Conservation (phyloP, 2,329 filamentous ascomycete species). For the Cladosporium oxysporum region DNA sequence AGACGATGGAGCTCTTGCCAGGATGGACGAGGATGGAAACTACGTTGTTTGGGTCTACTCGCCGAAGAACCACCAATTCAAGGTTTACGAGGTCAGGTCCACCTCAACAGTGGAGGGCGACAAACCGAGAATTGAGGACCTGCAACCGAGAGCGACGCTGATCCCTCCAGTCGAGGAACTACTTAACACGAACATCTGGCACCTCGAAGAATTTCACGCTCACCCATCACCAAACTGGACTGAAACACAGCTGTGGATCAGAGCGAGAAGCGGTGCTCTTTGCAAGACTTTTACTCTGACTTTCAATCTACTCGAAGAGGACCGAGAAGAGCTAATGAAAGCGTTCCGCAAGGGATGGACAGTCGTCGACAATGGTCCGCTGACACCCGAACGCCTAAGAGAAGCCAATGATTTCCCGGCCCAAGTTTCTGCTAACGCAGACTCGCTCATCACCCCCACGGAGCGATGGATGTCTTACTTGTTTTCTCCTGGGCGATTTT, state of each 20-base stretch:
- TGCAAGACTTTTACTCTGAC: slow-evolving; percentile 69
- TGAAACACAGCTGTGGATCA: slow-evolving; percentile 49
- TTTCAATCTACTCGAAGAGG: slow-evolving; percentile 64
- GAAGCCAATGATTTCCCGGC: slow-evolving; percentile 41
- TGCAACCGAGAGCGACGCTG: slow-evolving; percentile 62
- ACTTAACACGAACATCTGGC: slow-evolving; percentile 55
- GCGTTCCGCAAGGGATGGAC: slow-evolving; percentile 64
- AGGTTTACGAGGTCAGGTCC: slow-evolving; percentile 76
- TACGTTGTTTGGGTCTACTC: slow-evolving; percentile 80
- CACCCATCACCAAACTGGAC: slow-evolving; percentile 42
- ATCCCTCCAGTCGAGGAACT: slow-evolving; percentile 61
- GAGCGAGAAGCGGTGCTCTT: slow-evolving; percentile 58
- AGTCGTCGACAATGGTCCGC: slow-evolving; percentile 45
- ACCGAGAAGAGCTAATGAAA: slow-evolving; percentile 58
- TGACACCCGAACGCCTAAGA: slow-evolving; percentile 45
- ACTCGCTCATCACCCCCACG: slow-evolving; percentile 36
- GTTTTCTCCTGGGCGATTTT: slow-evolving; percentile 80
- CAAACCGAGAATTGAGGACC: slow-evolving; percentile 24
- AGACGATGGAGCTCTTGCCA: slow-evolving; percentile 40
- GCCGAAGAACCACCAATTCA: slow-evolving; percentile 87
- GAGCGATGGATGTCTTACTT: slow-evolving; percentile 87
- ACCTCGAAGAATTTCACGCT: slow-evolving; percentile 50
- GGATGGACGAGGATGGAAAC: slow-evolving; percentile 22
- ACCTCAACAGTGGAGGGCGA: slow-evolving; percentile 23
- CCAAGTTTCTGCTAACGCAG: slow-evolving; percentile 35